Conservation (phyloP, 2,329 filamentous ascomycete genomes). For the Verticillium isaacii region DNA sequence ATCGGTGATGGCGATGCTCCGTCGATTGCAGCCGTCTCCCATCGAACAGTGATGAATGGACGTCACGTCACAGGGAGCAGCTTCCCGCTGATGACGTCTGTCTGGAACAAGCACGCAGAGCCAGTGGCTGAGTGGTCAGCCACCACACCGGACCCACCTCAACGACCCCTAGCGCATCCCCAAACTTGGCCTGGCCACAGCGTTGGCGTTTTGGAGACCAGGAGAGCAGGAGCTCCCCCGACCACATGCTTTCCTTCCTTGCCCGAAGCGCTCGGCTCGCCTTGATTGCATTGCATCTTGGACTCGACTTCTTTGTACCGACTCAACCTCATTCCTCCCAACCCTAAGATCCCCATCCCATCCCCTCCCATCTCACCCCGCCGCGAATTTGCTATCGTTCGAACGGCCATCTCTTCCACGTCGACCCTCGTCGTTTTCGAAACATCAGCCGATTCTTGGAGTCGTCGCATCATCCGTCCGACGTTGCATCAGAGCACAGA, state of each 20-base stretch:
- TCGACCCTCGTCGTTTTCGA: neutral
- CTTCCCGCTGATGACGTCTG: neutral
- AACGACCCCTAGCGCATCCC: neutral
- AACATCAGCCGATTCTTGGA: neutral
- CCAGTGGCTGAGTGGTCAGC: neutral
- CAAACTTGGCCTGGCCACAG: neutral
- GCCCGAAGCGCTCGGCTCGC: no score
- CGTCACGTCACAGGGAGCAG: neutral
- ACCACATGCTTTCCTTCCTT: neutral
- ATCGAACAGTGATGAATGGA: neutral
- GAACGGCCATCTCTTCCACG: neutral
- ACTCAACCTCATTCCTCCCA: neutral
- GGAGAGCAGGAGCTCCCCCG: neutral
- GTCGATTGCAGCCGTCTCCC: no score
- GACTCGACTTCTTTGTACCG: neutral
- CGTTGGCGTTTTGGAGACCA: neutral
- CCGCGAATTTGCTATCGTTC: neutral
- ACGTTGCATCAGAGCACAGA: neutral
- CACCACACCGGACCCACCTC: neutral
- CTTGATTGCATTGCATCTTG: neutral
- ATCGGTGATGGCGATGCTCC: no score
- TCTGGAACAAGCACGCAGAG: neutral
- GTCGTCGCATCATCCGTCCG: conserved; percentile 1
- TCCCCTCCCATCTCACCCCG: neutral
- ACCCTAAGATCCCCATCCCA: neutral